phyloP scores from a whole-genome alignment of 1,284 basidiomycete genomes.

The Testicularia cyperi region DNA sequence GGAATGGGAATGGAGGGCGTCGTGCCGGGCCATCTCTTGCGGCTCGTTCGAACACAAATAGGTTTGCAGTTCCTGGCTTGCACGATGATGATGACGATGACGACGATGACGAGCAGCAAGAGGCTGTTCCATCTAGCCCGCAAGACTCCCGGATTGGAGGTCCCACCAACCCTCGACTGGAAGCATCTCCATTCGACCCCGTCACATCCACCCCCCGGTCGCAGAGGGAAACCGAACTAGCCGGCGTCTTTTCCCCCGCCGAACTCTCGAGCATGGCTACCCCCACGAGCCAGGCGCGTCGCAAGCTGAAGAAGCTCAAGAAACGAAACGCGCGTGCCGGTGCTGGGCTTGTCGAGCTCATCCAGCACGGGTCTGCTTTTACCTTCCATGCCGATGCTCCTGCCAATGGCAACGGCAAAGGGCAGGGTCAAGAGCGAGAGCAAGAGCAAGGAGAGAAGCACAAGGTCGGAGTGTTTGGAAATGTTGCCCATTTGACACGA shows the following conservation, averaged over 20 bases:
- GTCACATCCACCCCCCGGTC: no score
- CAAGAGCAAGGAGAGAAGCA: not conserved
- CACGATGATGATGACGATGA: not conserved
- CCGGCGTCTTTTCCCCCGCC: slow-evolving; percentile 14
- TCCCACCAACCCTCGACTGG: no score
- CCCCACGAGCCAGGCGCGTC: slow-evolving; percentile 2
- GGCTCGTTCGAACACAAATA: no score
- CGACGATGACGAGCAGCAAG: slow-evolving; percentile 4
- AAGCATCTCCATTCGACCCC: no score
- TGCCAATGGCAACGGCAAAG: not conserved
- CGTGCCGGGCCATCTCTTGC: no score
- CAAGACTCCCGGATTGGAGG: no score
- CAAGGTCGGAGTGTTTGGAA: slow-evolving; percentile 20
- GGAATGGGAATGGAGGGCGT: no score
- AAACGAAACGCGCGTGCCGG: slow-evolving; percentile 26
- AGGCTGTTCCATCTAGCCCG: no score
- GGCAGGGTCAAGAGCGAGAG: not conserved
- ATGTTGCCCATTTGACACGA: not conserved
- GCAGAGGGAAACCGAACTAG: slow-evolving; percentile 15
- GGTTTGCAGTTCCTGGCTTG: no score
- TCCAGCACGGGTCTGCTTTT: slow-evolving; percentile 1
- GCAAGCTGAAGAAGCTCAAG: slow-evolving; percentile 40
- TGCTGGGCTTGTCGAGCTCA: slow-evolving; percentile 23
- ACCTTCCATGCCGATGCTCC: not conserved
- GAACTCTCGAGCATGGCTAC: slow-evolving; percentile 29